Conservation (phyloP, 495 filamentous ascomycete genomes). For the Parachaetomium inaequale region DNA sequence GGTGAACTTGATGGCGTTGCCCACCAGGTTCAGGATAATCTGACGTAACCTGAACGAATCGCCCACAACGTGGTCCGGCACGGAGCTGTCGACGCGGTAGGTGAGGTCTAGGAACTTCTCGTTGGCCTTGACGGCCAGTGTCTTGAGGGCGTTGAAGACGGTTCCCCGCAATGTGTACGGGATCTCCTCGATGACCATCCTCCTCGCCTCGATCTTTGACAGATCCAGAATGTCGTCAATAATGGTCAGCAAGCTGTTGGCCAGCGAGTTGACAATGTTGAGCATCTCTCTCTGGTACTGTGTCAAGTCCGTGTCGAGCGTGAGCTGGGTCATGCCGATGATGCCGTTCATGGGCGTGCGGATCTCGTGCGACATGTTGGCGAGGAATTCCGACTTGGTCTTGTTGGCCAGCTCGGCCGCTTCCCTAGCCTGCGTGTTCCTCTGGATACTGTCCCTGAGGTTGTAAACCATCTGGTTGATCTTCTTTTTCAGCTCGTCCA, state of each 20-base stretch:
- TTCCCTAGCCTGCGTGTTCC: constrained; percentile 94
- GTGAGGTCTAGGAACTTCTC: constrained; percentile 93
- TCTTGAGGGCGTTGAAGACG: constrained; percentile 97
- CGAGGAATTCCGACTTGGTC: constrained; percentile 97
- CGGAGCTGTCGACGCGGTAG: constrained; percentile 88
- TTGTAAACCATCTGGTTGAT: constrained; percentile 99
- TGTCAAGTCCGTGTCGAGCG: constrained; percentile 90
- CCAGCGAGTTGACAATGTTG: constrained; percentile 96
- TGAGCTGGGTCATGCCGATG: constrained; percentile 95
- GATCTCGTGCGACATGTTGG: constrained; percentile 99
- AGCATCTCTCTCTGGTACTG: constrained; percentile 97
- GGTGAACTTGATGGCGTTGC: constrained; percentile 92
- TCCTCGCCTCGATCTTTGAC: constrained; percentile 97
- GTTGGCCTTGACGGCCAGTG: constrained; percentile 93
- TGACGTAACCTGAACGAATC: constrained; percentile 96
- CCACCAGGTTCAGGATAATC: constrained; percentile 82
- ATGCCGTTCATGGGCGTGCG: constrained; percentile 88
- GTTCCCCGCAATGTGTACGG: constrained; percentile 93
- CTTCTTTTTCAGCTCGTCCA: constrained; percentile 98
- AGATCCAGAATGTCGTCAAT: constrained; percentile 99
- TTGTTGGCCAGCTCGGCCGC: constrained; percentile 96
- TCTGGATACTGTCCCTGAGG: constrained; percentile 91
- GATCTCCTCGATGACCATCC: constrained; percentile 99
- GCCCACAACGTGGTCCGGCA: constrained; percentile 94
- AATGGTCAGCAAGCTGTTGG: constrained; percentile 95